These are phyloP conservation scores for Arabidopsis thaliana DNA, from an alignment of 345 rosid genomes.

Conservation along the genomic window DNA sequence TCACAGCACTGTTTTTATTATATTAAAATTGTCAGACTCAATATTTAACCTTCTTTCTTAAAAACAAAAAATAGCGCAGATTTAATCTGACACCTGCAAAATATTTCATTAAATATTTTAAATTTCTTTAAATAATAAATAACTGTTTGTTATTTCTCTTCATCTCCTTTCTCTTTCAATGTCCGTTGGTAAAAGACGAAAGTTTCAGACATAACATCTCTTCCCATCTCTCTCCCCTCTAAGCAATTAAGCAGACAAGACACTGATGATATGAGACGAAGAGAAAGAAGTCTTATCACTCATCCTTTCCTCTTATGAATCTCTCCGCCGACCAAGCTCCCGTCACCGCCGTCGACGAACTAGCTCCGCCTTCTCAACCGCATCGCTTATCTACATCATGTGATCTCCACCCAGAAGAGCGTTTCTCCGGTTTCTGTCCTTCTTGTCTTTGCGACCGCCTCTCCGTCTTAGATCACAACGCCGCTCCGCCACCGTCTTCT, in stretches of 20 bases:
- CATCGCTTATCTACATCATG: conserved; percentile 90
- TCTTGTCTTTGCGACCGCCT: conserved; percentile 99
- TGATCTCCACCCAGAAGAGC: conserved; percentile 84
- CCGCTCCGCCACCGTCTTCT: conserved; percentile 47
- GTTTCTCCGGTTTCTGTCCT: conserved; percentile 93
- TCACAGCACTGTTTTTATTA: background rate
- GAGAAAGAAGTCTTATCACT: conserved; percentile 43
- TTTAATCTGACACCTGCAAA: conserved; percentile 34
- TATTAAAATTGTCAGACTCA: conserved; percentile 3
- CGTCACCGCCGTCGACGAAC: conserved; percentile 38
- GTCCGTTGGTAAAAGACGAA: conserved; percentile 72
- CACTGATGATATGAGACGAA: conserved; percentile 52
- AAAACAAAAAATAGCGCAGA: background rate
- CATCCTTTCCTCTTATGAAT: conserved; percentile 72
- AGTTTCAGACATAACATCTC: conserved; percentile 22
- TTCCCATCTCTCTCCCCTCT: background rate
- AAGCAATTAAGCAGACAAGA: conserved; percentile 32
- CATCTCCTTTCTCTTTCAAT: conserved; percentile 44
- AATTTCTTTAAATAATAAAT: conserved; percentile 9
- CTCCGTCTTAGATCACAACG: conserved; percentile 65
- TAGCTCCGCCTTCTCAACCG: conserved; percentile 71
- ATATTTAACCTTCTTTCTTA: conserved; percentile 13
- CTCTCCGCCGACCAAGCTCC: conserved; percentile 52
- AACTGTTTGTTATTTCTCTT: conserved; percentile 22
- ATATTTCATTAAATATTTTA: conserved; percentile 32